Base-by-base conservation (phyloP, 495 filamentous ascomycete genomes). In the Pseudoneurospora amorphoporcata region DNA sequence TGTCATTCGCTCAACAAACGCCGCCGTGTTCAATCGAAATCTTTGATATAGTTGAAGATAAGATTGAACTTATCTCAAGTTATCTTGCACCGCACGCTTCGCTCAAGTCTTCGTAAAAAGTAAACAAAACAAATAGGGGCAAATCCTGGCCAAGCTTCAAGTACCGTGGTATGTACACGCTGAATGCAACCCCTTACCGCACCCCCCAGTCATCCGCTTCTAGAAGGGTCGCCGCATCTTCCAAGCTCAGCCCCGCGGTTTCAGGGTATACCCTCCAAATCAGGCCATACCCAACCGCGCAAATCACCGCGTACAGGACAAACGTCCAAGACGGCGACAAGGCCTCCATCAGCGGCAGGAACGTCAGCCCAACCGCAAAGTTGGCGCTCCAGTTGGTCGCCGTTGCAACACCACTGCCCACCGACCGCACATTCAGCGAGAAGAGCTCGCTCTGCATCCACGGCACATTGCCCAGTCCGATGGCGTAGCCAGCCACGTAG, bases 401-500 rank as follows among this genome's bases (percentile, higher is more conserved):
- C 17, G 94, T 98, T 2, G 92, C 89, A n/a, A 96, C 75, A 0
- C 89, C 90, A 39, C 92, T 94, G 7, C 94, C 94, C 2, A 96
- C 77, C 0, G 91, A 91, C 39, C 94, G 92, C 8, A 97, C 92
- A 61, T 87, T 88, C 74, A 97, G 86, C 8, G 94, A 90, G 77
- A 98, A 97, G 17, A 98, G 88, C 83, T 98, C 94, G 74, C 88
- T 90, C 79, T 97, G 93, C 83, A 95, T 93, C 94, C 94, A 98
- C 1, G 94, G 94, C 3, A 98, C 92, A 72, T 93, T 94, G 4
- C 94, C 94, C 4, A 98, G 85, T n/a, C 94, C 94, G 8, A 93
- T 83, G 10, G 94, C 94, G 77, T 95, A 98, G 0, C 89, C 88
- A 69, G 91, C 90, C 1, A 95, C 93, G 79, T 95, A 98, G n/a